Evolutionary conservation across 768 basidiomycete genomes (phyloP).

Genomic region (Leccinellum albellum): DNA sequence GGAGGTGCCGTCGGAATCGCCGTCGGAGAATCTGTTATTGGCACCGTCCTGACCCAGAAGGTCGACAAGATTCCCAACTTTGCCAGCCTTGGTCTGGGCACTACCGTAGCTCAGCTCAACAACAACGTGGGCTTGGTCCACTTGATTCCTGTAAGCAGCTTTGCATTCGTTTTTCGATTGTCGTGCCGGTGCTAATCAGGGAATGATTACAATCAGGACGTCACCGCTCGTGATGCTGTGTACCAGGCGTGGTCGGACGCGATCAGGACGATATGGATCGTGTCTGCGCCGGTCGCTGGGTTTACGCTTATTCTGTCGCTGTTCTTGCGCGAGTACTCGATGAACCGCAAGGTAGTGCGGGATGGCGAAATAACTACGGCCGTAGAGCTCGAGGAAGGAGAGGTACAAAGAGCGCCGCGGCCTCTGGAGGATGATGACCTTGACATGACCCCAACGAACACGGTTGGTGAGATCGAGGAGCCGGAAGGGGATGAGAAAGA

Average conservation of each 20-base stretch:
- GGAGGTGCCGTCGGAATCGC: slow-evolving; percentile 79
- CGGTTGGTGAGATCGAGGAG: not conserved
- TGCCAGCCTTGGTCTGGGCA: slow-evolving; percentile 28
- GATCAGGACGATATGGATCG: slow-evolving; percentile 62
- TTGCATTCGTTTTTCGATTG: not conserved
- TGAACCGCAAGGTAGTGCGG: slow-evolving; percentile 49
- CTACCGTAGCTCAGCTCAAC: slow-evolving; percentile 41
- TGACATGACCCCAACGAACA: not conserved
- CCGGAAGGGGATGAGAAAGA: not conserved
- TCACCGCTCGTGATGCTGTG: slow-evolving; percentile 43
- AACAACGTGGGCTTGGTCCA: slow-evolving; percentile 45
- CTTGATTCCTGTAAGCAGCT: slow-evolving; percentile 17
- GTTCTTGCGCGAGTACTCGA: slow-evolving; percentile 57
- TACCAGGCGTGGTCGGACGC: slow-evolving; percentile 65
- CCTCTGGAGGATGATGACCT: not conserved
- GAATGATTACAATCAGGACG: slow-evolving; percentile 37
- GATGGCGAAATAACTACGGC: slow-evolving; percentile 23
- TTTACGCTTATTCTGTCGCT: slow-evolving; percentile 49
- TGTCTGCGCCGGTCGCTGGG: slow-evolving; percentile 55
- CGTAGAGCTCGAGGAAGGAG: slow-evolving; percentile 32
- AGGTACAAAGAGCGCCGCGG: not conserved
- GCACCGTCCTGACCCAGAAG: slow-evolving; percentile 44
- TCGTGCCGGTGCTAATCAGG: not conserved
- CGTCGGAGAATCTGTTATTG: slow-evolving; percentile 67
- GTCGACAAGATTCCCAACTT: slow-evolving; percentile 34